Percentiles rank a stretch among this genome's conserved stretches.
Conservation (phyloP, 495 filamentous ascomycete species). For the Sordaria brevicollis region DNA sequence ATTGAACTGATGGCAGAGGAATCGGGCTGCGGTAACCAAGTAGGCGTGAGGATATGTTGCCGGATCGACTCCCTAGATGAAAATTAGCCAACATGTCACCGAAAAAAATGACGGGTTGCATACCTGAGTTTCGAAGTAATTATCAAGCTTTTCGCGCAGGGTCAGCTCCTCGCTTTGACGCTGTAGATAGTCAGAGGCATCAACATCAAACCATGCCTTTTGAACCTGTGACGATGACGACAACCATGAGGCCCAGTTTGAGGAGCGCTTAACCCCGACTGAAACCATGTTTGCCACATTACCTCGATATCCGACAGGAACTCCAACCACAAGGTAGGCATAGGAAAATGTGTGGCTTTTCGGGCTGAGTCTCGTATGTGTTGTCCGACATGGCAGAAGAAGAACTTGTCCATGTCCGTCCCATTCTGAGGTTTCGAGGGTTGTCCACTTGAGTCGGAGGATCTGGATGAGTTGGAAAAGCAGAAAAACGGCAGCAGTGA, state of each 20-base stretch:
- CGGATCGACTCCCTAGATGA: slow-evolving; percentile 35
- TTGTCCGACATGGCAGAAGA: slow-evolving; percentile 51
- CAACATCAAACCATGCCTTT: slow-evolving; percentile 45
- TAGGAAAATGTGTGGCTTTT: slow-evolving; percentile 54
- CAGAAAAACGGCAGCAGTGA: background rate
- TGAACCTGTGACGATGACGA: slow-evolving; percentile 7
- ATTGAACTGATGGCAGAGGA: slow-evolving; percentile 64
- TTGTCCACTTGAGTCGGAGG: background rate
- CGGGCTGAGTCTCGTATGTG: slow-evolving; percentile 51
- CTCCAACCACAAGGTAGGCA: slow-evolving; percentile 54
- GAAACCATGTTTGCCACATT: slow-evolving; percentile 44
- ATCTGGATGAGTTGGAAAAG: slow-evolving; percentile 5
- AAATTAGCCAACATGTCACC: slow-evolving; percentile 7
- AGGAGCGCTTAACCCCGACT: slow-evolving; percentile 22
- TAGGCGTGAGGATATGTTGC: slow-evolving; percentile 53
- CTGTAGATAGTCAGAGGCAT: slow-evolving; percentile 49
- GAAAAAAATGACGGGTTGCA: background rate
- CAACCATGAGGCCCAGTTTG: slow-evolving; percentile 16
- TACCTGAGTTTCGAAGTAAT: slow-evolving; percentile 44
- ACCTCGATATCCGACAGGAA: slow-evolving; percentile 53
- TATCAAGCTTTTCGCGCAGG: slow-evolving; percentile 47
- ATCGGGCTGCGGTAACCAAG: slow-evolving; percentile 56
- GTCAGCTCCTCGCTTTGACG: slow-evolving; percentile 36
- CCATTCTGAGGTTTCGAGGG: slow-evolving; percentile 2
- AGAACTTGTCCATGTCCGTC: slow-evolving; percentile 15